phyloP scores from a whole-genome alignment of 176 grass and related monocot genomes.

The Saccharum officinarum region DNA sequence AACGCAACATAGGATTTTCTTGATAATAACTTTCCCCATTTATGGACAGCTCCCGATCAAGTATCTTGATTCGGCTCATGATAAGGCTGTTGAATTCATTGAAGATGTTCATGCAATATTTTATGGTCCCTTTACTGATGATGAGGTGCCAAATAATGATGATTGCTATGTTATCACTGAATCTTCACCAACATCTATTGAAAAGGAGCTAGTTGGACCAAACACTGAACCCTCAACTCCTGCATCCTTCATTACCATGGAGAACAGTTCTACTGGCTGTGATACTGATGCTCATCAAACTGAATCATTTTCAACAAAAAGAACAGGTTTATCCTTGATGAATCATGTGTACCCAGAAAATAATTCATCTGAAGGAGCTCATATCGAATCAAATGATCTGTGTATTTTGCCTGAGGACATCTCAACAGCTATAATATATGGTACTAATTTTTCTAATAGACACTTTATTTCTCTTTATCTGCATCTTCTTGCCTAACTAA shows the following conservation, averaged over 20 bases:
- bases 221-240: slow-evolving; percentile 17
- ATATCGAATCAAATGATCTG: slow-evolving; percentile 15
- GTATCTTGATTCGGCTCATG: slow-evolving; percentile 52
- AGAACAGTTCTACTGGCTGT: slow-evolving; percentile 8
- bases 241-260: neutral
- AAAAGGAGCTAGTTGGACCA: neutral
- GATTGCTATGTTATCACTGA: neutral
- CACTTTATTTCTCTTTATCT: neutral
- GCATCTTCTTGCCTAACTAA: slow-evolving; percentile 6
- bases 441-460: slow-evolving; percentile 22
- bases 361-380: slow-evolving; percentile 8
- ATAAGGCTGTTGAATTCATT: slow-evolving; percentile 56
- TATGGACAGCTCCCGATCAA: slow-evolving; percentile 40
- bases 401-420: neutral
- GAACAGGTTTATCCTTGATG: slow-evolving; percentile 32
- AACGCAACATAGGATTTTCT: neutral
- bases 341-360: slow-evolving; percentile 17
- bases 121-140: slow-evolving; percentile 8
- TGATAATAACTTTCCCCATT: neutral
- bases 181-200: slow-evolving; percentile 24
- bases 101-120: slow-evolving; percentile 51
- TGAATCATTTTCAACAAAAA: slow-evolving; percentile 29
- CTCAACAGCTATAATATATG: slow-evolving; percentile 36
- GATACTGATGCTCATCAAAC: slow-evolving; percentile 28
- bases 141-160: slow-evolving; percentile 21